Base-by-base conservation (phyloP, 257 asterid genomes). In the Paraleonurus japonicus region DNA sequence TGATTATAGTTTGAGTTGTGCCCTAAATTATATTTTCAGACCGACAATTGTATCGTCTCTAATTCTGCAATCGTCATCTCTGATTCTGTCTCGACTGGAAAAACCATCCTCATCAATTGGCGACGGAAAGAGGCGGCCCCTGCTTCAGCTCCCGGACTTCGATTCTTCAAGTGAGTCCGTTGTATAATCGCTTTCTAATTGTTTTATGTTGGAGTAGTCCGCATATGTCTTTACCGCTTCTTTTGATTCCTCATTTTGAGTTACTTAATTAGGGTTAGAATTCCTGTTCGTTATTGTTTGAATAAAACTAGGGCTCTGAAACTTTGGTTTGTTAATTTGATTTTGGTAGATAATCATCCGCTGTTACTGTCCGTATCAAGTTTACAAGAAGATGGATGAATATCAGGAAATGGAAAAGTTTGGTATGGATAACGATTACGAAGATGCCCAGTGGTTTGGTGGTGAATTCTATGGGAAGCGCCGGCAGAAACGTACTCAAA, bases 371-470 rank as follows among this genome's bases (percentile, higher is more conserved):
- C 67, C 12, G 59, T 20, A 41, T 48, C 58, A 24, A 48, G 62
- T 47, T 63, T 61, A 4, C 12, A 37, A 4, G 59, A 79, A 77
- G 72, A 91, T 91, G 97, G 95, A 91, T 24, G 96, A 91, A 23
- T 50, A 82, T 76, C 96, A 88, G 79, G 94, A 92, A 32, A 87
- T 82, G 95, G 98, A 92, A 72, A 84, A 73, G 74, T 92, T 92
- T 60, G 85, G 87, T 12, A 81, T 88, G 92, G 96, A 90, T 32
- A 92, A 92, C 13, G 98, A 92, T 75, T 92, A 75, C 17, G 96
- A 92, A 39, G 96, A 84, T 60, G 89, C 81, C 23, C 88, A 88
- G 84, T 90, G 89, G 92, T 83, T 86, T 39, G 89, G 84, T 17
- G 90, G 86, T 4, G 96, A 92, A 23, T 92, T 81, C 66, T 85